Evolutionary conservation across 2,329 filamentous ascomycete species (phyloP).

Genomic region (Sordariomycetes sp.): DNA sequence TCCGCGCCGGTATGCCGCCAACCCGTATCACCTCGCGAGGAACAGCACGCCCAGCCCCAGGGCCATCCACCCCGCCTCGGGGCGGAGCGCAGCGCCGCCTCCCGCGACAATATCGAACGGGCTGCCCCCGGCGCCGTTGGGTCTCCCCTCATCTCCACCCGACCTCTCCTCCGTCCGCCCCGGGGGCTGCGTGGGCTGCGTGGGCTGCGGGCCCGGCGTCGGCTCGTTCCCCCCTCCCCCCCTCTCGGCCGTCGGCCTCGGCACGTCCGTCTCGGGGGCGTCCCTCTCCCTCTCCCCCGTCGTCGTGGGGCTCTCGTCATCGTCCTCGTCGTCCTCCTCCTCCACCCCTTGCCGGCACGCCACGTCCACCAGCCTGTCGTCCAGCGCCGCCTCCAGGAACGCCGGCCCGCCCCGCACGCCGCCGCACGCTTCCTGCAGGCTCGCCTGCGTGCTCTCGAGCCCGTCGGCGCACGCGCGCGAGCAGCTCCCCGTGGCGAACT

Average conservation of each 20-base stretch:
- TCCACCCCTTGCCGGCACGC: not conserved
- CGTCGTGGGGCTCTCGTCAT: not conserved
- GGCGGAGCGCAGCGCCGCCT: not conserved
- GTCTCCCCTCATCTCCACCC: not conserved
- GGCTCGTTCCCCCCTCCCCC: not conserved
- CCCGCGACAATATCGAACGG: not conserved
- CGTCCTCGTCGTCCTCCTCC: not conserved
- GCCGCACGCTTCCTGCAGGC: not conserved
- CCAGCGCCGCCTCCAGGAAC: not conserved
- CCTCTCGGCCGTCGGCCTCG: not conserved
- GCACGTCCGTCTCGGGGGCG: too few species aligned
- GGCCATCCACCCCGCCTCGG: not conserved
- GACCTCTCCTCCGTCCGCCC: not conserved
- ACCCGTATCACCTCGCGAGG: not conserved
- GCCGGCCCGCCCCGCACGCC: not conserved
- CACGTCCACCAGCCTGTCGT: not conserved
- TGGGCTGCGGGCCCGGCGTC: not conserved
- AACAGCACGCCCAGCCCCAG: not conserved
- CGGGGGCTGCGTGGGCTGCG: not conserved
- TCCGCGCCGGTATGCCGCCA: not conserved
- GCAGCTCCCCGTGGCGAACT: not conserved
- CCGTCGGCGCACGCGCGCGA: not conserved
- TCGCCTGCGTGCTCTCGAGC: not conserved
- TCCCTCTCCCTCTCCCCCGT: not conserved
- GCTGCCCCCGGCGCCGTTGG: not conserved